Evolutionary conservation across 331 rosid species (phyloP).

Genomic region (Quercus lobata): DNA sequence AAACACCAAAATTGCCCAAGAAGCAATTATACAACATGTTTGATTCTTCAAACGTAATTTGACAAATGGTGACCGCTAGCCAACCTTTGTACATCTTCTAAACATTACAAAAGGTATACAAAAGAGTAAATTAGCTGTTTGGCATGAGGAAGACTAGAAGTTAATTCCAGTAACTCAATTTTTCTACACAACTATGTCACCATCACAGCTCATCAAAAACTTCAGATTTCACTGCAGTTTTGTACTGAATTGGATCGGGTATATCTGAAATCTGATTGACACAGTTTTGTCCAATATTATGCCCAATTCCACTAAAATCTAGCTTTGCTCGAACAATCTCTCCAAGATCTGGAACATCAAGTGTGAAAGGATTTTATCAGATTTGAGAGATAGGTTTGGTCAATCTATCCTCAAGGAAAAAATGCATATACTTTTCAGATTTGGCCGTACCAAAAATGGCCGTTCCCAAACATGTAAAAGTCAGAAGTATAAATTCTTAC

Average conservation of each 20-base stretch:
- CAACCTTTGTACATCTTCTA: background rate
- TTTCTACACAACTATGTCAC: background rate
- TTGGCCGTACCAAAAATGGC: background rate
- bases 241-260: background rate
- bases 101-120: background rate
- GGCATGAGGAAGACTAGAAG: background rate
- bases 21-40: background rate
- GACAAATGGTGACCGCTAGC: background rate
- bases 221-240: conserved; percentile 8
- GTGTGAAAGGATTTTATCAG: background rate
- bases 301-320: conserved; percentile 8
- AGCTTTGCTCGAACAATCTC: conserved; percentile 19
- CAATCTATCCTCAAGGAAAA: background rate
- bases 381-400: background rate
- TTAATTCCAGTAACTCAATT: background rate
- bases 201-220: background rate
- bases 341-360: conserved; percentile 15
- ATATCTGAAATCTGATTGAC: background rate
- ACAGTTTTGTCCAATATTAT: background rate
- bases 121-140: background rate
- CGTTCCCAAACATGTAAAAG: background rate
- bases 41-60: background rate
- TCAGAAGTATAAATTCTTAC: conserved; percentile 25
- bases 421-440: background rate
- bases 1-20: background rate